Evolutionary conservation across 768 basidiomycete genomes (phyloP).

Genomic region (Lentinula sp.): DNA sequence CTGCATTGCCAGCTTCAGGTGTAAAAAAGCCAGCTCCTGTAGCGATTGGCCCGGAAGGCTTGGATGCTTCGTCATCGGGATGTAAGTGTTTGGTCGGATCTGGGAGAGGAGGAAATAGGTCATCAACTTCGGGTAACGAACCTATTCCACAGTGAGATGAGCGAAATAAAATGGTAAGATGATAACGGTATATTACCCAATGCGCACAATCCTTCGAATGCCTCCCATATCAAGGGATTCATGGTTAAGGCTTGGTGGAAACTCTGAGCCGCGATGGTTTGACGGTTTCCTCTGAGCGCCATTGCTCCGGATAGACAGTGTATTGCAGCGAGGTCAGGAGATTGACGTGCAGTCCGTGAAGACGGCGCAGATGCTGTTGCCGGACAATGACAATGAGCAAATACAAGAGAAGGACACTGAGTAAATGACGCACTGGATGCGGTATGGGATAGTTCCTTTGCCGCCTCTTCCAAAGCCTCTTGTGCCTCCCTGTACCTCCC

Average conservation of each 20-base stretch:
- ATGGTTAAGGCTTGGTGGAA: constrained; percentile 66
- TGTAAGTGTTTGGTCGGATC: constrained; percentile 47
- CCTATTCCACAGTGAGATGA: constrained; percentile 34
- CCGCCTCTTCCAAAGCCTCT: constrained; percentile 59
- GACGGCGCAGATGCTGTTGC: constrained; percentile 45
- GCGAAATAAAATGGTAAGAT: constrained; percentile 12
- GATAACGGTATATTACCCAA: constrained; percentile 41
- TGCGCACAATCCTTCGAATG: constrained; percentile 81
- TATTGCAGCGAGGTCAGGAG: constrained; percentile 69
- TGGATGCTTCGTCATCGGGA: constrained; percentile 23
- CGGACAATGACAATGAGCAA: constrained; percentile 10
- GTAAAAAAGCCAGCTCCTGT: constrained; percentile 75
- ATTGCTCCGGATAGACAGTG: constrained; percentile 73
- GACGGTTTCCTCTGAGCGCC: constrained; percentile 75
- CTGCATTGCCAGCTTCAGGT: constrained; percentile 54
- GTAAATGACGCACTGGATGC: constrained; percentile 48
- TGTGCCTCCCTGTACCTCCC: constrained; percentile 75
- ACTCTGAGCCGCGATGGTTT: constrained; percentile 62
- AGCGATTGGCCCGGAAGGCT: constrained; percentile 26
- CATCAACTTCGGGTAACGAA: constrained; percentile 63
- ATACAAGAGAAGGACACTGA: constrained; percentile 7
- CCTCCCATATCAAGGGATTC: constrained; percentile 88
- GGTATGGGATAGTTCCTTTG: constrained; percentile 45
- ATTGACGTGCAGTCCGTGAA: constrained; percentile 45
- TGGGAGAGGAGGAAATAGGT: constrained; percentile 62